Evolutionary conservation across 352 stramenopile species (phyloP), one percentile per base, ranked within the genome.

Genomic region (Phytophthora crassamura): DNA sequence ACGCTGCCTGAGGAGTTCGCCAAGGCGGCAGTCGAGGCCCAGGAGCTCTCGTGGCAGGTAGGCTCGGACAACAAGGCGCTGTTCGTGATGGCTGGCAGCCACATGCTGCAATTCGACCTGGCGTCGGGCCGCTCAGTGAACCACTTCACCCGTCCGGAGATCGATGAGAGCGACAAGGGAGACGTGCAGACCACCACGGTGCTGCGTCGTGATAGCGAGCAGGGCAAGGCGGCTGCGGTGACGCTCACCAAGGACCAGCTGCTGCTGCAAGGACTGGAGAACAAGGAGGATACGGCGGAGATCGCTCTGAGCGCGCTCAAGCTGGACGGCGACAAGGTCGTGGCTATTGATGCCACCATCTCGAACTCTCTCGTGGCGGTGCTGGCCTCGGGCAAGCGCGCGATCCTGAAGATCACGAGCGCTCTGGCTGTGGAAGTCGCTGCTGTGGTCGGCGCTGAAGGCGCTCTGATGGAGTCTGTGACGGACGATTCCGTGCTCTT

Each of bases 401-500:
- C 82, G 35, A 84, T 89, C 43, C 28, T 81, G 7, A 87, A 81
- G 35, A 74, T 94, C 25, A 64, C 76, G 36, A 40, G 54, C 6
- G 69, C 67, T 33, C 49, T 91, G 33, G 54, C 52, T 7, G 51
- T 88, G 14, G 50, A 86, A 34, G 67, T 88, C 7, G 58, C 65
- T 46, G 63, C 72, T 11, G 54, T 86, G 15, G 57, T 94, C 14
- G 53, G 67, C 10, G 64, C 64, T 28, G 72, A 67, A 30, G 83
- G 83, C 46, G 49, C 68, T 32, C 36, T 94, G 9, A 66, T 79
- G 46, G 78, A 86, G 53, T 91, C 86, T 14, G 49, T 81, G 25
- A 89, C 69, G 2, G 77, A 90, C 33, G 80, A 87, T 41, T 62
- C 55, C 10, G 74, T 75, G 38, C 48, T 94, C 5, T 90, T 92